A percentile compares a stretch with the other conserved stretches of the same genome.
These are phyloP conservation scores for Chalaropsis thielavioides DNA, from an alignment of 2,329 filamentous ascomycete genomes.

Conservation along the genomic window DNA sequence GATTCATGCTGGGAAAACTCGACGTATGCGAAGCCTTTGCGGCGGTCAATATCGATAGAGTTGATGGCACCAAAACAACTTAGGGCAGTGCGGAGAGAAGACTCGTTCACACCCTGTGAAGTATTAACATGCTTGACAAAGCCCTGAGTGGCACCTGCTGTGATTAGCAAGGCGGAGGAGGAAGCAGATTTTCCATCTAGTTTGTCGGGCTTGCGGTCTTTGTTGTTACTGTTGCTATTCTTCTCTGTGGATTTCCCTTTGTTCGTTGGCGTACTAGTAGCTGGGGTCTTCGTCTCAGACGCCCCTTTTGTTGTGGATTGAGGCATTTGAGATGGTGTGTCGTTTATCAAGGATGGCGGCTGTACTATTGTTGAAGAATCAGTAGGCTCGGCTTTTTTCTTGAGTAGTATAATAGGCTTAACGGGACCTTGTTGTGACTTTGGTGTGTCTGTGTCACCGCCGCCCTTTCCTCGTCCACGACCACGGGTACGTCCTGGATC, in stretches of 20 bases:
- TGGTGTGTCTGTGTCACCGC: slow-evolving; percentile 25
- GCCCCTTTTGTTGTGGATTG: slow-evolving; percentile 20
- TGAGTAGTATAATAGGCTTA: slow-evolving; percentile 29
- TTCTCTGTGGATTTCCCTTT: slow-evolving; percentile 20
- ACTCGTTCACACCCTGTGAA: slow-evolving; percentile 81
- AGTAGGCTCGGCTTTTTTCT: slow-evolving; percentile 27
- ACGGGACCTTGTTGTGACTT: slow-evolving; percentile 18
- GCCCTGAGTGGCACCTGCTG: slow-evolving; percentile 44
- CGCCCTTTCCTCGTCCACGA: slow-evolving; percentile 26
- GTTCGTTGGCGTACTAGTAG: slow-evolving; percentile 23
- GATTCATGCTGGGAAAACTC: slow-evolving; percentile 64
- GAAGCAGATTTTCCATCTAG: slow-evolving; percentile 21
- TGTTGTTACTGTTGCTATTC: background rate
- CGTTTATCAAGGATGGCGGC: slow-evolving; percentile 16
- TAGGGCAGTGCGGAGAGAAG: slow-evolving; percentile 60
- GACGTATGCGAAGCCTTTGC: slow-evolving; percentile 88
- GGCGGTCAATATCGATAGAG: slow-evolving; percentile 81
- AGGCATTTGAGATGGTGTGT: slow-evolving; percentile 21
- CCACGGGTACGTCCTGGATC: slow-evolving; percentile 17
- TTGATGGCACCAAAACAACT: slow-evolving; percentile 58
- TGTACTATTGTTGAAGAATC: slow-evolving; percentile 8
- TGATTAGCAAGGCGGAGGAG: slow-evolving; percentile 22
- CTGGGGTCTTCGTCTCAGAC: slow-evolving; percentile 19
- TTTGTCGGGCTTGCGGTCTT: slow-evolving; percentile 25
- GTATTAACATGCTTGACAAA: slow-evolving; percentile 76